Percentiles rank a stretch among this genome's conserved stretches.
Conservation (phyloP, 2,329 filamentous ascomycete species). For the Myotisia sp. region DNA sequence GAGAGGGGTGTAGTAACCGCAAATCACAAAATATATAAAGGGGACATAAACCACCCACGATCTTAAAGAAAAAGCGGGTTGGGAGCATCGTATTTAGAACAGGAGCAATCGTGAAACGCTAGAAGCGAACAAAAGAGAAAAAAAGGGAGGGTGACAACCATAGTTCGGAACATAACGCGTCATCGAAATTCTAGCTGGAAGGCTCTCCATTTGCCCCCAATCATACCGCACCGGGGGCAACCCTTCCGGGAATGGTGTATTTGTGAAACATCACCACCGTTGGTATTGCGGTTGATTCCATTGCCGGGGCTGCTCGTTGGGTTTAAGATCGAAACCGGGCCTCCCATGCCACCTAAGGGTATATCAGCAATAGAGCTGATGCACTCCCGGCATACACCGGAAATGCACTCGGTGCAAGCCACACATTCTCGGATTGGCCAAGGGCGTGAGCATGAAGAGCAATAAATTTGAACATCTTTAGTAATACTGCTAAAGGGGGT, state of each 20-base stretch:
- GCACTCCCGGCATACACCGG: constrained; percentile 76
- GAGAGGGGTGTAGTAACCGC: neutral
- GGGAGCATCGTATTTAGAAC: too few species aligned
- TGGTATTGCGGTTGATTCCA: constrained; percentile 18
- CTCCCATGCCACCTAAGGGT: constrained; percentile 20
- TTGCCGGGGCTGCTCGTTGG: constrained; percentile 22
- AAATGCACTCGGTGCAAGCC: constrained; percentile 92
- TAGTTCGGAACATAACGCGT: constrained; percentile 9
- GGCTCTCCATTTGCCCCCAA: constrained; percentile 35
- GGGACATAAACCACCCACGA: constrained; percentile 2
- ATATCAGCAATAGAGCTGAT: constrained; percentile 41
- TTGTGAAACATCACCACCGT: constrained; percentile 18
- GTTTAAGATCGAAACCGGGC: constrained; percentile 25
- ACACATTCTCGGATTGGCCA: constrained; percentile 71
- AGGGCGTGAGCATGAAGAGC: constrained; percentile 67
- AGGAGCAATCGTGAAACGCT: neutral
- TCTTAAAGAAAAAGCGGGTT: too few species aligned
- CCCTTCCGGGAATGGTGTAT: constrained; percentile 26
- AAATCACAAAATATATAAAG: neutral
- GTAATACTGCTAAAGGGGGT: constrained; percentile 42
- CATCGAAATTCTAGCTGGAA: constrained; percentile 36
- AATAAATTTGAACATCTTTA: constrained; percentile 71
- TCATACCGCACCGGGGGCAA: constrained; percentile 33
- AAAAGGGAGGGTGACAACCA: neutral
- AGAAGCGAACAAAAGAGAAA: neutral